A percentile compares a stretch with the other conserved stretches of the same genome.
Conservation (phyloP, 1,284 basidiomycete genomes). For the Puccinia horiana region DNA sequence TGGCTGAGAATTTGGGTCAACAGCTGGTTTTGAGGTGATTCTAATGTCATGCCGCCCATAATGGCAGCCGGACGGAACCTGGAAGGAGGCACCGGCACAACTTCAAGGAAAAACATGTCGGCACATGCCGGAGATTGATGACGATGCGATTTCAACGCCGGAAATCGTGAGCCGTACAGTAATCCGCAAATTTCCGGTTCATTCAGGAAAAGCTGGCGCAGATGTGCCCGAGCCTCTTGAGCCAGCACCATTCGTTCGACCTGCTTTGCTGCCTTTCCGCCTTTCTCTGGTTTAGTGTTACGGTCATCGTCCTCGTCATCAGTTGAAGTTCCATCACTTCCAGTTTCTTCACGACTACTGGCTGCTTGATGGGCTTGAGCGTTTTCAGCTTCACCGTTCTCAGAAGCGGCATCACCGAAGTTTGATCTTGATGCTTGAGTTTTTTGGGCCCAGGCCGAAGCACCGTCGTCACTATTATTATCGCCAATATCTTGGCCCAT, state of each 20-base stretch:
- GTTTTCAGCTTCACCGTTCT: not conserved
- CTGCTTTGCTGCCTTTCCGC: conserved; percentile 65
- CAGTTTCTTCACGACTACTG: conserved; percentile 34
- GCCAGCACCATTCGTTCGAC: conserved; percentile 86
- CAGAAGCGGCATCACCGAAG: conserved; percentile 12
- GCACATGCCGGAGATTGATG: conserved; percentile 63
- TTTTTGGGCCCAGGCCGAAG: conserved; percentile 35
- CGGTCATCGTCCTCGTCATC: conserved; percentile 58
- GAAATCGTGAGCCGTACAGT: conserved; percentile 89
- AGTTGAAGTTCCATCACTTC: conserved; percentile 53
- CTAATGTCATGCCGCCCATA: conserved; percentile 89
- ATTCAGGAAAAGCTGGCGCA: conserved; percentile 82
- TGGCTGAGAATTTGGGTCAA: conserved; percentile 79
- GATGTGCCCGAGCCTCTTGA: conserved; percentile 88
- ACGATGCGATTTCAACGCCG: conserved; percentile 60
- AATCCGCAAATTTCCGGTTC: conserved; percentile 79
- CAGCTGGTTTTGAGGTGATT: conserved; percentile 96
- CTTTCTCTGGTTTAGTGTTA: conserved; percentile 55
- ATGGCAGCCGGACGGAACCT: conserved; percentile 92
- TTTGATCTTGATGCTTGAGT: not conserved
- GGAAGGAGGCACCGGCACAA: conserved; percentile 85
- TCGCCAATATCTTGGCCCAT: not conserved
- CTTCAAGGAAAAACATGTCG: conserved; percentile 97
- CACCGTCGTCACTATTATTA: conserved; percentile 16
- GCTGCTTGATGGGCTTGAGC: not conserved